phyloP scores from a whole-genome alignment of 2,329 filamentous ascomycete species.

The Gnomoniopsis smithogilvyi region DNA sequence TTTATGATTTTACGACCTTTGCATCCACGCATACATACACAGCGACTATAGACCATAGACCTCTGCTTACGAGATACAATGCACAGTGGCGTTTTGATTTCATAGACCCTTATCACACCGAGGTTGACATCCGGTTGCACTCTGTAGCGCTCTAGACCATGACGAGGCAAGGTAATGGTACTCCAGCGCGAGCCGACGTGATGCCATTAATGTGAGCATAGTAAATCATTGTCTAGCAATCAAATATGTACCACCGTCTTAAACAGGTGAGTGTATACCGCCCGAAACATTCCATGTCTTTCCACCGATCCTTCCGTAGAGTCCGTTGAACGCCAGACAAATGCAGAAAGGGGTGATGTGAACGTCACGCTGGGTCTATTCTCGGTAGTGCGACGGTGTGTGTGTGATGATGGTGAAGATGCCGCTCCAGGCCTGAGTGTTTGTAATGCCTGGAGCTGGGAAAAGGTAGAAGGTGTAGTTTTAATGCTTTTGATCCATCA shows the following conservation, averaged over 20 bases:
- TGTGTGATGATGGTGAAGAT: not conserved
- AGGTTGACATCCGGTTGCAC: no score
- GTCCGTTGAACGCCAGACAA: conserved; percentile 12
- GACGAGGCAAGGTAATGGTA: no score
- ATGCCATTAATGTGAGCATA: not conserved
- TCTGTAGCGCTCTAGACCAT: no score
- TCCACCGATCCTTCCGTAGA: not conserved
- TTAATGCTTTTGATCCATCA: not conserved
- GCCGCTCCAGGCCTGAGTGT: no score
- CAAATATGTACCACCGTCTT: conserved; percentile 1
- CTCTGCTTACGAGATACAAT: not conserved
- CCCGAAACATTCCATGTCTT: not conserved
- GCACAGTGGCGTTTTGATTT: not conserved
- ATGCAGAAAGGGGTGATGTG: conserved; percentile 6
- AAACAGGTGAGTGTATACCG: not conserved
- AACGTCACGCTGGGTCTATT: not conserved
- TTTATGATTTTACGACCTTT: not conserved
- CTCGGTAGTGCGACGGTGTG: not conserved
- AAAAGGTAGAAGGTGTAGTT: not conserved
- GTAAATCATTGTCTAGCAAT: conserved; percentile 7
- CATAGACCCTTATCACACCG: not conserved
- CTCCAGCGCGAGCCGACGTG: no score
- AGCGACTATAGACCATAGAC: conserved; percentile 8
- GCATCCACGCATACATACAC: conserved; percentile 2
- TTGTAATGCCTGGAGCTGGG: no score